A percentile compares a stretch with the other conserved stretches of the same genome.
phyloP scores from a whole-genome alignment of 2,329 filamentous ascomycete genomes.

The Verticillium zaregamsianum region DNA sequence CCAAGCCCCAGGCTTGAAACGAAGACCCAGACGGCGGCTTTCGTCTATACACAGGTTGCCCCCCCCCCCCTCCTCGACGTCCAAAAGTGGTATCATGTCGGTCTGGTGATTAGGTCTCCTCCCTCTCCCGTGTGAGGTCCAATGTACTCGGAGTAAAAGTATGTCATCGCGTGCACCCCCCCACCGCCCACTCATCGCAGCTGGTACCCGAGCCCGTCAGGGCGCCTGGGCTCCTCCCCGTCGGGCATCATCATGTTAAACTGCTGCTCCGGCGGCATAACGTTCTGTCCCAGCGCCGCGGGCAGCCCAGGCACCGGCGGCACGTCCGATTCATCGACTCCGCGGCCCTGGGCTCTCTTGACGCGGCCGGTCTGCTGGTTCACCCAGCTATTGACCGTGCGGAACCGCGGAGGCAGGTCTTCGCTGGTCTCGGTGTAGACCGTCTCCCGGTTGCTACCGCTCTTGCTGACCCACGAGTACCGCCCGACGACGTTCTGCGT shows the following conservation, averaged over 20 bases:
- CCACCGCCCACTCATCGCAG: neutral
- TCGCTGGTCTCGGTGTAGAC: slow-evolving; percentile 50
- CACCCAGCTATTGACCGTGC: slow-evolving; percentile 60
- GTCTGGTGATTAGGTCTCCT: neutral
- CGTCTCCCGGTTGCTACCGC: slow-evolving; percentile 38
- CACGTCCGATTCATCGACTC: slow-evolving; percentile 23
- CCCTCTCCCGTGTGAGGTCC: neutral
- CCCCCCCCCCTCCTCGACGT: neutral
- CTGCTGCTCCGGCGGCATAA: slow-evolving; percentile 39
- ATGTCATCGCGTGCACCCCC: neutral
- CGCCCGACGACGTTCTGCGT: slow-evolving; percentile 17
- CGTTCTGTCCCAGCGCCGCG: slow-evolving; percentile 25
- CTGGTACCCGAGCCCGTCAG: slow-evolving; percentile 20
- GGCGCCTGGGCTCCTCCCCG: slow-evolving; percentile 39
- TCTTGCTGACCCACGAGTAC: slow-evolving; percentile 31
- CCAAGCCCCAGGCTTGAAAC: neutral
- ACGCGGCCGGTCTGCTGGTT: slow-evolving; percentile 56
- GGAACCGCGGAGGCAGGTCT: slow-evolving; percentile 51
- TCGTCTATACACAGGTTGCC: neutral
- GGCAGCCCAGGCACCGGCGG: slow-evolving; percentile 34
- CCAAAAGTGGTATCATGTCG: neutral
- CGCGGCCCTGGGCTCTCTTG: slow-evolving; percentile 39
- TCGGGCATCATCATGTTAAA: slow-evolving; percentile 49
- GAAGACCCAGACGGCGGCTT: neutral
- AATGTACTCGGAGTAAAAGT: neutral